phyloP scores from a whole-genome alignment of 257 asterid species.

The Lantana camara region DNA sequence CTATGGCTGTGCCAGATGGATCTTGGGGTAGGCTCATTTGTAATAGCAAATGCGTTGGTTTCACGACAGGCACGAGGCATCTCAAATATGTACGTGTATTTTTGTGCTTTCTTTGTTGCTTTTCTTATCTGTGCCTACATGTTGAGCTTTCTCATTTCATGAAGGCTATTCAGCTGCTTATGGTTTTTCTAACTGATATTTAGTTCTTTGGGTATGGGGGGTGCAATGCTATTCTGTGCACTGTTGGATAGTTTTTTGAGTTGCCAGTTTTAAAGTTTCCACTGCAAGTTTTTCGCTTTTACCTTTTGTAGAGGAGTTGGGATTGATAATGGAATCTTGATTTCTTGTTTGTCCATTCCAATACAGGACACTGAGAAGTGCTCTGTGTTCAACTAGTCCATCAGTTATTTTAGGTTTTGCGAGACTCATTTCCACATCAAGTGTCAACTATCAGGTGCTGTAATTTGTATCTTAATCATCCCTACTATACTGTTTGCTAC shows the following conservation, averaged over 20 bases:
- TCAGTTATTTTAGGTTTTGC: slow-evolving; percentile 84
- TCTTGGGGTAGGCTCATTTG: slow-evolving; percentile 94
- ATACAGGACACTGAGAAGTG: slow-evolving; percentile 60
- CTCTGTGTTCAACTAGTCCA: slow-evolving; percentile 68
- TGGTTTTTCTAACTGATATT: slow-evolving; percentile 4
- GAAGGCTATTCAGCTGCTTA: slow-evolving; percentile 13
- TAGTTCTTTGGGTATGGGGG: no score
- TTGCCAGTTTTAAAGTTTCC: slow-evolving; percentile 22
- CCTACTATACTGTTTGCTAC: slow-evolving; percentile 1
- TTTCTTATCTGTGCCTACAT: neutral
- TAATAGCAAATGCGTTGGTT: slow-evolving; percentile 80
- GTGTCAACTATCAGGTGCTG: slow-evolving; percentile 86
- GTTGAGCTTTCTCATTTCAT: slow-evolving; percentile 13
- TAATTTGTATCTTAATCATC: slow-evolving; percentile 8
- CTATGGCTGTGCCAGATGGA: slow-evolving; percentile 73
- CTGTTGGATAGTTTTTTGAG: slow-evolving; percentile 2
- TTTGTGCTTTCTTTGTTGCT: neutral
- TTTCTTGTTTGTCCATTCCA: slow-evolving; percentile 34
- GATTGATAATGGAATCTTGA: slow-evolving; percentile 27
- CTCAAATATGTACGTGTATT: slow-evolving; percentile 53
- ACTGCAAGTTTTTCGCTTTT: slow-evolving; percentile 9
- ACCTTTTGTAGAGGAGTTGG: slow-evolving; percentile 19
- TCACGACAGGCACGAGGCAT: slow-evolving; percentile 88
- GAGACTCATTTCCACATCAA: slow-evolving; percentile 70
- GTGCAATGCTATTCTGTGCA: slow-evolving; percentile 9